Evolutionary conservation across 2,329 filamentous ascomycete genomes (phyloP), one percentile per base, ranked within the genome.

Genomic region (Paecilomyces dactylethromorphus): DNA sequence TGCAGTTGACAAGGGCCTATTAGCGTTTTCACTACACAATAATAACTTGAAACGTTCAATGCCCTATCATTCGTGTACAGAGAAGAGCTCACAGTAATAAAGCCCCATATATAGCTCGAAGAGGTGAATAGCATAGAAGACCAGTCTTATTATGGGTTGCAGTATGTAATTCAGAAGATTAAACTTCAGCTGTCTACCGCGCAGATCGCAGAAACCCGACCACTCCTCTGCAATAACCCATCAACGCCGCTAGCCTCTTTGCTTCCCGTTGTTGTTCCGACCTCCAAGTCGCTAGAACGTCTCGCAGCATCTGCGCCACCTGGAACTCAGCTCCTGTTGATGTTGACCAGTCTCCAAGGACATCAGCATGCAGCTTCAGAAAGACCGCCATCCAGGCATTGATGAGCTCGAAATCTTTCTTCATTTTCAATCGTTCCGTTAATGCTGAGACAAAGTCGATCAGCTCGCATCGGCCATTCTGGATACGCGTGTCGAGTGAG

Each of bases 321-420:
- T 78, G 61, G 26, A 65, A 60, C 53, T 68, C 66, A 51, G 76
- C 72, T 68, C 83, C 69, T 76, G 80, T 76, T 78, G 78, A 69
- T 39, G 76, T 75, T 33, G 77, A 72, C 35, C 71, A 74, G 53
- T 68, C 60, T 6, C 77, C 72, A 13, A 89, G 76, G 15, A 82
- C 76, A 61, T 88, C 86, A 6, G 81, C 82, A 74, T 97, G 93
- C 49, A 96, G 78, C 54, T 87, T 84, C 60, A 99, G 72, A 69
- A 97, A 96, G 1, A 97, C 93, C 1, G 89, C 87, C 92, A 99
- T 97, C 93, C 94, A 99, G 0, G 92, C 91, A 74, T 97, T 92
- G 15, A 91, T 89, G 45, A 99, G 82, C 76, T 99, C 94, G 74
- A 96, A 99, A 73, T 97, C 94, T 54, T 84, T 84, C 63, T 87